Percentiles rank a stretch among this genome's conserved stretches.
Evolutionary conservation across 495 filamentous ascomycete genomes (phyloP).

Genomic region (Penicillium simplicissimum): DNA sequence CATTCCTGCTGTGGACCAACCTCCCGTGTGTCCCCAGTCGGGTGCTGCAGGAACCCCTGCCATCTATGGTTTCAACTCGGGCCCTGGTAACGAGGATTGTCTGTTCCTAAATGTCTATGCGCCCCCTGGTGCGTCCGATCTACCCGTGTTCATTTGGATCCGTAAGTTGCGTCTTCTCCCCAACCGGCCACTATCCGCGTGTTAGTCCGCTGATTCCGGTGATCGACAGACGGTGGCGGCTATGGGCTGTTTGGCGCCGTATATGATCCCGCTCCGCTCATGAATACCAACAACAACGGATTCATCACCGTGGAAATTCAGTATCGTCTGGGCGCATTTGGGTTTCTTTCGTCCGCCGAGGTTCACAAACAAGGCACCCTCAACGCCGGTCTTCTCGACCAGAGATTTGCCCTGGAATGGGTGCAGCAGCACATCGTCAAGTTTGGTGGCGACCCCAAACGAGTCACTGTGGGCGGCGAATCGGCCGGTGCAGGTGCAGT

Average conservation of each 20-base stretch:
- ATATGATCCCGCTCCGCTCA: conserved; percentile 16
- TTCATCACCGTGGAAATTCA: conserved; percentile 18
- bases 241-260: conserved; percentile 13
- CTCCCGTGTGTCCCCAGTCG: conserved; percentile 21
- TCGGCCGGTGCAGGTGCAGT: conserved; percentile 50
- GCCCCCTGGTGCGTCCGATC: conserved; percentile 47
- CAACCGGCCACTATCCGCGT: background rate
- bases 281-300: conserved; percentile 9
- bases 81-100: conserved; percentile 58
- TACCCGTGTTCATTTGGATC: conserved; percentile 16
- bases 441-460: conserved; percentile 45
- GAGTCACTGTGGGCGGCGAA: conserved; percentile 40
- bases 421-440: conserved; percentile 44
- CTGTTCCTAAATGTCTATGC: conserved; percentile 68
- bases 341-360: conserved; percentile 16
- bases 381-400: conserved; percentile 59
- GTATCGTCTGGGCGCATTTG: conserved; percentile 22
- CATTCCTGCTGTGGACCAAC: conserved; percentile 13
- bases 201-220: background rate
- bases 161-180: conserved; percentile 6
- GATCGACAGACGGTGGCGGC: conserved; percentile 14
- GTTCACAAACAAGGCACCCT: conserved; percentile 7
- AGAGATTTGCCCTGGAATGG: conserved; percentile 62
- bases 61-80: conserved; percentile 16
- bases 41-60: conserved; percentile 13